Conservation (phyloP, 768 basidiomycete genomes). For the Tephrocybe sp. region DNA sequence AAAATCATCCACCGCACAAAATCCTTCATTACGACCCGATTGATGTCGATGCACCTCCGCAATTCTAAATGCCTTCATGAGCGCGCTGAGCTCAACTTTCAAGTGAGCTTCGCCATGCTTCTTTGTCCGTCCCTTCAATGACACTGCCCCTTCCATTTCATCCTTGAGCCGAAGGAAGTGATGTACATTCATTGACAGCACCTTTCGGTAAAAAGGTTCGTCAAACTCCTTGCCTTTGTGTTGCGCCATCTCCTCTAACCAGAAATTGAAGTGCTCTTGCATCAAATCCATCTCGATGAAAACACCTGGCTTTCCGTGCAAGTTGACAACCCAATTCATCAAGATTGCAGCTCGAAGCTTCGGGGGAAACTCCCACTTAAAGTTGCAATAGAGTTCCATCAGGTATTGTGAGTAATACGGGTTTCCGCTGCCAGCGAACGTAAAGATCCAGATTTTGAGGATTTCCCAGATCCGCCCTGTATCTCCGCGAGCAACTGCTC, state of each 20-base stretch:
- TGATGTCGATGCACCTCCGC: conserved; percentile 7
- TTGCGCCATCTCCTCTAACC: conserved; percentile 23
- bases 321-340: conserved; percentile 28
- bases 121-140: conserved; percentile 16
- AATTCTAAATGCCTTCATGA: conserved; percentile 7
- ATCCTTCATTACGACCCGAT: too few species aligned
- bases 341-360: conserved; percentile 20
- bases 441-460: conserved; percentile 25
- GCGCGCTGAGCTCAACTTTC: conserved; percentile 10
- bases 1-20: too few species aligned
- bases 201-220: conserved; percentile 16
- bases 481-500: conserved; percentile 23
- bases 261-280: conserved; percentile 29
- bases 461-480: conserved; percentile 23
- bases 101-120: conserved; percentile 7
- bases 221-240: conserved; percentile 23
- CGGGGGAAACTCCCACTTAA: conserved; percentile 20
- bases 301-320: conserved; percentile 17
- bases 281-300: conserved; percentile 29
- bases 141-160: conserved; percentile 17
- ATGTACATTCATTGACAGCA: conserved; percentile 1
- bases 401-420: conserved; percentile 25
- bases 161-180: conserved; percentile 20
- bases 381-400: conserved; percentile 24
- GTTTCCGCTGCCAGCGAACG: conserved; percentile 23